A percentile compares a stretch with the other conserved stretches of the same genome.
phyloP scores from a whole-genome alignment of 306 rosid species.

The Pterocarpus macrocarpus region DNA sequence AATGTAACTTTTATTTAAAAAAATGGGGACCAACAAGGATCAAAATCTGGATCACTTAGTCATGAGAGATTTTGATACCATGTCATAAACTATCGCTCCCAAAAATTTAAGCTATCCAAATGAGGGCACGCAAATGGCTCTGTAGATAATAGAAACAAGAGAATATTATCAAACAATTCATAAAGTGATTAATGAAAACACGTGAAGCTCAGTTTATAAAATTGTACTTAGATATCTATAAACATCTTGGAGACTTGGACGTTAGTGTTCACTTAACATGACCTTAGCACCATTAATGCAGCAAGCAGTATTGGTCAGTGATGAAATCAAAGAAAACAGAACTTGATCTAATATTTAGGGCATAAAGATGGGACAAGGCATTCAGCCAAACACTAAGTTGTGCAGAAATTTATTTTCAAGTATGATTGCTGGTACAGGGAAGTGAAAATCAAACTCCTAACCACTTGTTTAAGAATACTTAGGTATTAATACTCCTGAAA shows the following conservation, averaged over 20 bases:
- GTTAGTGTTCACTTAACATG: background rate
- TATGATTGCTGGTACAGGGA: background rate
- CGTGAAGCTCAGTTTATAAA: background rate
- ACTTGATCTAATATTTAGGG: background rate
- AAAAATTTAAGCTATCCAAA: no score
- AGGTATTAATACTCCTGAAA: conserved; percentile 5
- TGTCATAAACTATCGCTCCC: no score
- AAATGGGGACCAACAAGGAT: background rate
- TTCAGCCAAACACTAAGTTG: background rate
- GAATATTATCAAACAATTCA: background rate
- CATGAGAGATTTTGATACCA: no score
- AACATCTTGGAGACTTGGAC: background rate
- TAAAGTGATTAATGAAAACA: background rate
- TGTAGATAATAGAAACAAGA: no score
- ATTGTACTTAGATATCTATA: background rate
- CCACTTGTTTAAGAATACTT: background rate
- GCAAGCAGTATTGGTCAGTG: background rate
- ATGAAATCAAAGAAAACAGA: background rate
- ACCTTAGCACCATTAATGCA: background rate
- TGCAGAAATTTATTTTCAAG: background rate
- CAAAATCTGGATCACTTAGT: no score
- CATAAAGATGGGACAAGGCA: background rate
- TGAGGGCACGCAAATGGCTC: no score
- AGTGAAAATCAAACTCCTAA: conserved; percentile 14
- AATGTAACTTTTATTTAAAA: background rate